Conservation (phyloP, 2,329 filamentous ascomycete species). For the Coleophoma eucalyptorum region DNA sequence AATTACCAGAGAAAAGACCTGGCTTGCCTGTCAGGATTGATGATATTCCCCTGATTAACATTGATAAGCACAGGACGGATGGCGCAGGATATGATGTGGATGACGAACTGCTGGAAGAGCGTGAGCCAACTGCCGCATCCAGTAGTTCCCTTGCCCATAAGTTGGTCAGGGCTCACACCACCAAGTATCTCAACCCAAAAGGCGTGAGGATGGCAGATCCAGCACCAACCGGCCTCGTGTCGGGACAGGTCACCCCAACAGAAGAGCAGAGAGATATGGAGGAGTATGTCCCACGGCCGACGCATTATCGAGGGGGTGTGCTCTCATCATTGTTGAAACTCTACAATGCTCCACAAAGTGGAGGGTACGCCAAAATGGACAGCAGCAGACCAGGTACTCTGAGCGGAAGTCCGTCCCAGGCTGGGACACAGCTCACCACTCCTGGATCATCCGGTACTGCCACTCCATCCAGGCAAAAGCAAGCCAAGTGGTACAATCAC, state of each 20-base stretch:
- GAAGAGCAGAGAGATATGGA: constrained; percentile 43
- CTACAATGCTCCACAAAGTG: constrained; percentile 46
- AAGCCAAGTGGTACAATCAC: constrained; percentile 31
- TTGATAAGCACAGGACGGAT: constrained; percentile 20
- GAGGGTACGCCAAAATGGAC: constrained; percentile 12
- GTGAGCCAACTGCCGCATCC: constrained; percentile 11
- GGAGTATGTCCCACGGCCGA: constrained; percentile 63
- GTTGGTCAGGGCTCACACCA: constrained; percentile 36
- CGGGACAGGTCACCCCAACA: constrained; percentile 41
- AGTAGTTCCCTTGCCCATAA: constrained; percentile 37
- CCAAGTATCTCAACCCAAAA: constrained; percentile 15
- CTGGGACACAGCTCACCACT: constrained; percentile 32
- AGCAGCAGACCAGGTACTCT: constrained; percentile 21
- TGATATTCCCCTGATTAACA: constrained; percentile 25
- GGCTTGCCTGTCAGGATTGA: constrained; percentile 22
- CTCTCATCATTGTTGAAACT: constrained; percentile 70
- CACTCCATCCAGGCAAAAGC: constrained; percentile 21
- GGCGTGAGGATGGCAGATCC: constrained; percentile 9
- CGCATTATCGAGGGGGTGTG: constrained; percentile 69
- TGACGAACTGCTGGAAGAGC: constrained; percentile 12
- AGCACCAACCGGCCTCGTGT: constrained; percentile 21
- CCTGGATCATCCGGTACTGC: constrained; percentile 37
- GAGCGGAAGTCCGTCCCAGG: constrained; percentile 30
- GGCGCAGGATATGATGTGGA: constrained; percentile 19
- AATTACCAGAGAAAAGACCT: constrained; percentile 2